A percentile compares a stretch with the other conserved stretches of the same genome.
These are phyloP conservation scores for Crithidia sp. DNA, from an alignment of 208 protist species.

Conservation along the genomic window DNA sequence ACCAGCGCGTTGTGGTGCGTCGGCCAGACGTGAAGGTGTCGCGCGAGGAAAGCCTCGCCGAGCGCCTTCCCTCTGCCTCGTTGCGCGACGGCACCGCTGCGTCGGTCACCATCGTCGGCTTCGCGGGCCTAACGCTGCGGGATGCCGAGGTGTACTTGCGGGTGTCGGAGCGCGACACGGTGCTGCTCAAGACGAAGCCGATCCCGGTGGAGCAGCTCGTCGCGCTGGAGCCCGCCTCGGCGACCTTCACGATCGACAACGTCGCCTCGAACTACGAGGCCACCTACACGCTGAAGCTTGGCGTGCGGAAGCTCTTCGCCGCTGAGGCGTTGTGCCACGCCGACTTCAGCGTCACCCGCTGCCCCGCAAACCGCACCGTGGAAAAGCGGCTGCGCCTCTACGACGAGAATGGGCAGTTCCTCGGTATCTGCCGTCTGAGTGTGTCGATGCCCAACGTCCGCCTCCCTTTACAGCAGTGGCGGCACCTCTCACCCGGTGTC, in stretches of 20 bases:
- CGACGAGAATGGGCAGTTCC: slow-evolving; percentile 47
- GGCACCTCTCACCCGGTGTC: slow-evolving; percentile 23
- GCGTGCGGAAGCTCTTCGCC: slow-evolving; percentile 30
- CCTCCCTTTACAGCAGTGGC: slow-evolving; percentile 15
- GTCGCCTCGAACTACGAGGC: slow-evolving; percentile 24
- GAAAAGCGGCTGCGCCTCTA: slow-evolving; percentile 68
- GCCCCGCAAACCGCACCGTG: slow-evolving; percentile 31
- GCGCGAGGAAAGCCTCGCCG: not conserved
- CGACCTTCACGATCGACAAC: slow-evolving; percentile 35
- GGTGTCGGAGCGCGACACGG: slow-evolving; percentile 28
- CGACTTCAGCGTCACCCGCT: slow-evolving; percentile 67
- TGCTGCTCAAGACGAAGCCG: slow-evolving; percentile 40
- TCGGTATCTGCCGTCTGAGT: slow-evolving; percentile 61
- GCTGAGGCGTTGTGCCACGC: slow-evolving; percentile 51
- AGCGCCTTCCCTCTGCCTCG: not conserved
- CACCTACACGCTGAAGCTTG: slow-evolving; percentile 66
- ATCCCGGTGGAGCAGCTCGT: slow-evolving; percentile 35
- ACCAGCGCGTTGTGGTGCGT: not conserved
- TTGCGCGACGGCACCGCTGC: slow-evolving; percentile 16
- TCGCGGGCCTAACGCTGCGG: slow-evolving; percentile 26
- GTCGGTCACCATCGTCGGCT: slow-evolving; percentile 39
- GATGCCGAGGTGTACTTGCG: slow-evolving; percentile 47
- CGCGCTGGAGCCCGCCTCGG: slow-evolving; percentile 19
- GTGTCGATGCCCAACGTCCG: slow-evolving; percentile 42
- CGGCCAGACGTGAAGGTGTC: not conserved